Conservation (phyloP, 2,329 filamentous ascomycete genomes). For the Colletotrichum theobromicola region DNA sequence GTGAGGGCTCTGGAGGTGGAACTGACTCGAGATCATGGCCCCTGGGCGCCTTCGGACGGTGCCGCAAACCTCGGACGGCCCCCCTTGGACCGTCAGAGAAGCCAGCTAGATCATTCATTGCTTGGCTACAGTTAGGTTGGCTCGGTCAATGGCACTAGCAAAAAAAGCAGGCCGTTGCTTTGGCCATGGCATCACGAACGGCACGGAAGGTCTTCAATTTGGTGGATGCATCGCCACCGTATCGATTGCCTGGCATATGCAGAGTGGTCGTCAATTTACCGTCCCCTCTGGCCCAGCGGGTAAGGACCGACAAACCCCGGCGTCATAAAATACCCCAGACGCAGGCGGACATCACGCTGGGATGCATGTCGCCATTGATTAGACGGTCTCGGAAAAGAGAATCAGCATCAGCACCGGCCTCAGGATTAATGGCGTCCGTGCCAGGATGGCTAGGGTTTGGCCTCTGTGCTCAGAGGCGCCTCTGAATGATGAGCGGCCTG, state of each 20-base stretch:
- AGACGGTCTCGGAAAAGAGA: constrained; percentile 2
- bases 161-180: constrained; percentile 1
- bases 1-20: not conserved
- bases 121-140: not conserved
- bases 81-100: constrained; percentile 11
- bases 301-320: constrained; percentile 6
- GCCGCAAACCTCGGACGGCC: constrained; percentile 19
- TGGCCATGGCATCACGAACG: constrained; percentile 5
- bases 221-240: not conserved
- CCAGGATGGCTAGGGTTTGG: constrained; percentile 6
- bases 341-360: constrained; percentile 2
- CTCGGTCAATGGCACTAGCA: not conserved
- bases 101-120: constrained; percentile 6
- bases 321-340: constrained; percentile 13
- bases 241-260: not conserved
- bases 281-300: not conserved
- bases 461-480: not conserved
- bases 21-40: constrained; percentile 18
- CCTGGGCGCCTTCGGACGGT: constrained; percentile 21
- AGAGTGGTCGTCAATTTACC: not conserved
- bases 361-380: constrained; percentile 16
- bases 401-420: not conserved
- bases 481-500: not conserved
- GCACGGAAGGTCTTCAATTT: not conserved
- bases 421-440: constrained; percentile 1